Evolutionary conservation across 1,284 basidiomycete species (phyloP), one percentile per base, ranked within the genome.

Genomic region (Malassezia furfur): DNA sequence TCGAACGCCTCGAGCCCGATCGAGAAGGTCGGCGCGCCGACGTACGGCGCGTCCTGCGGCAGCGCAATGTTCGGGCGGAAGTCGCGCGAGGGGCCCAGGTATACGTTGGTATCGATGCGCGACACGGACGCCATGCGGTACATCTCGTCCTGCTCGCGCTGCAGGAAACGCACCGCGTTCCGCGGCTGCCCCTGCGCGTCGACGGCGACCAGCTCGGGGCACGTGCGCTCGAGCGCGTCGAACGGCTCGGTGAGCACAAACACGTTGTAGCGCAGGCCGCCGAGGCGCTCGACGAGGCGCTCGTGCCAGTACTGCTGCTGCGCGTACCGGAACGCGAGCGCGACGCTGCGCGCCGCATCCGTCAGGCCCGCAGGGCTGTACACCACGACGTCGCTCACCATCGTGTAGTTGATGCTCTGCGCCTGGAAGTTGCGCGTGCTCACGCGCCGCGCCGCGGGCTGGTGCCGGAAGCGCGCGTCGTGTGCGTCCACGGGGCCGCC

Each of bases 1-100:
- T 91, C 87, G 67, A 87, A 84, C 68, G 86, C 88, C 73, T 90
- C 87, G 59, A 91, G 82, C 74, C 87, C 90, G 37, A 91, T 81
- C 63, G 88, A 83, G 57, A 15, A 59, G 53, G 47, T 54, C 28
- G 55, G 54, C 12, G 54, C 58, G 0, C 49, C 43, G 19, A 45
- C 50, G 17, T 34, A 51, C 22, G 53, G 55, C 47, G 41, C 37
- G 17, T 55, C 50, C 37, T 51, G 54, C 14, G 69, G 68, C 2
- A 60, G 54, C 0, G 62, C 59, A 51, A 21, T 12, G 17, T 28
- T 22, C 30, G 52, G 45, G 11, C 19, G 25, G 31, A 54, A 47
- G 48, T 50, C 48, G 17, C 32, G 39, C 46, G 50, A 34, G n/a
- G 46, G 34, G 25, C 54, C 54, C 43, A 81, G 79, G 78, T 79